Evolutionary conservation across 495 filamentous ascomycete species (phyloP).

Genomic region (Bryoglossum gracile): DNA sequence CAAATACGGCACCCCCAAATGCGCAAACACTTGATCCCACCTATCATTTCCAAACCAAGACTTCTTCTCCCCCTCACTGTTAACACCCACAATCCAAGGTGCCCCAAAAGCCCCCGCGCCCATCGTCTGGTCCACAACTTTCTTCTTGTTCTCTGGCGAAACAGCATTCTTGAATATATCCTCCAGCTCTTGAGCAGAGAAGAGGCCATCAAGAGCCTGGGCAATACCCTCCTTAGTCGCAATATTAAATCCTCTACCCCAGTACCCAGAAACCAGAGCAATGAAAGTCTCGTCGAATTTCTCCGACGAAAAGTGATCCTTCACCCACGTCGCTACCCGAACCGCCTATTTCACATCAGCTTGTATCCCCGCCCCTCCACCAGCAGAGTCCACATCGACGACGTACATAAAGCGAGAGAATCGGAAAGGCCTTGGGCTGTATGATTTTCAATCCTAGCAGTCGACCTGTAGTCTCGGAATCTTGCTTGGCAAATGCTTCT

Average conservation of each 20-base stretch:
- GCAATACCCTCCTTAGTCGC: constrained; percentile 10
- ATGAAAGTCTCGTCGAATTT: constrained; percentile 14
- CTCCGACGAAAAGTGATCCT: not conserved
- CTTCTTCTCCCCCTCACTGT: constrained; percentile 6
- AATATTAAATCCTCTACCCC: constrained; percentile 13
- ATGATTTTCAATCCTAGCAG: constrained; percentile 14
- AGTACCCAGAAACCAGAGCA: constrained; percentile 13
- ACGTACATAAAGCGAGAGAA: constrained; percentile 12
- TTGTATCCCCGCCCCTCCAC: too few species aligned
- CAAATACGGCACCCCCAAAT: constrained; percentile 12
- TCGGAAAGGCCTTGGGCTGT: constrained; percentile 10
- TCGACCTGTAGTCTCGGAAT: constrained; percentile 5
- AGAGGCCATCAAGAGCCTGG: constrained; percentile 8
- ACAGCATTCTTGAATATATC: constrained; percentile 12
- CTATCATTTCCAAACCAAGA: constrained; percentile 18
- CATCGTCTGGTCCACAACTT: constrained; percentile 12
- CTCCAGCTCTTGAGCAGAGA: constrained; percentile 1
- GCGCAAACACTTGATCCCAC: constrained; percentile 18
- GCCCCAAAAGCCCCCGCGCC: constrained; percentile 15
- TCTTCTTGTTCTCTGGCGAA: constrained; percentile 16
- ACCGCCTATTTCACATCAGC: constrained; percentile 5
- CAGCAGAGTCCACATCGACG: not conserved
- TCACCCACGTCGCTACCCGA: constrained; percentile 11
- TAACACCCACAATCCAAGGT: constrained; percentile 14
- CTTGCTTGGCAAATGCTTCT: constrained; percentile 10